A percentile compares a stretch with the other conserved stretches of the same genome.
These are phyloP conservation scores for Macrophomina phaseolina DNA, from an alignment of 2,329 filamentous ascomycete genomes.

Conservation along the genomic window DNA sequence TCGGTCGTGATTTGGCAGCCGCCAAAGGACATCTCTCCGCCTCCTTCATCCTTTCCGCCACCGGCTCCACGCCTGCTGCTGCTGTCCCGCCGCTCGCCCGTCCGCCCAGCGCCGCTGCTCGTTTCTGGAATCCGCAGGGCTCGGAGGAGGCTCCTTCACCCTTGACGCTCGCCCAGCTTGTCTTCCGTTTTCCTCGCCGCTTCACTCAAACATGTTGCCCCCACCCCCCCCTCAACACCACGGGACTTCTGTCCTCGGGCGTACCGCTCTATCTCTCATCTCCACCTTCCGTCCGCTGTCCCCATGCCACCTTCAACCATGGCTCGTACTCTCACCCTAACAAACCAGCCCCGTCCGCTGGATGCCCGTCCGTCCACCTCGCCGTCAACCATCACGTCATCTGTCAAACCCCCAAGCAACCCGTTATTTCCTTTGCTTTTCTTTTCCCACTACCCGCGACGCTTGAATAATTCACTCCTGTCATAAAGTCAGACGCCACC, in stretches of 20 bases:
- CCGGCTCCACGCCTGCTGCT: neutral
- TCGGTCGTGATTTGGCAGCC: neutral
- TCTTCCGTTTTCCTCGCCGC: neutral
- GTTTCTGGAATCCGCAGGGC: neutral
- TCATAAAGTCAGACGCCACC: neutral
- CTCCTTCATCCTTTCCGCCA: neutral
- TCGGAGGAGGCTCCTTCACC: neutral
- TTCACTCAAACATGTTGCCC: neutral
- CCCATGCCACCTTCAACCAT: neutral
- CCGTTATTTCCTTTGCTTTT: neutral
- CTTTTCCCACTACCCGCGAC: neutral
- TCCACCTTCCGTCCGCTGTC: neutral
- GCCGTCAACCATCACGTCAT: neutral
- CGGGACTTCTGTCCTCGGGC: neutral
- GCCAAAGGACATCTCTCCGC: neutral
- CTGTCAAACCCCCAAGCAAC: neutral
- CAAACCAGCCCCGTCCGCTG: neutral
- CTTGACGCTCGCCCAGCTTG: neutral
- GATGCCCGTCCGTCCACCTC: too few species aligned
- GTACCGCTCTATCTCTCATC: neutral
- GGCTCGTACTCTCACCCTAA: neutral
- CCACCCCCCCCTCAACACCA: neutral
- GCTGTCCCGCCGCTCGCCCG: neutral
- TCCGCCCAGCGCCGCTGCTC: neutral
- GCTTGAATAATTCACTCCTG: neutral